Evolutionary conservation across 768 basidiomycete genomes (phyloP), one percentile per base, ranked within the genome.

Genomic region (Lactarius sanguifluus): DNA sequence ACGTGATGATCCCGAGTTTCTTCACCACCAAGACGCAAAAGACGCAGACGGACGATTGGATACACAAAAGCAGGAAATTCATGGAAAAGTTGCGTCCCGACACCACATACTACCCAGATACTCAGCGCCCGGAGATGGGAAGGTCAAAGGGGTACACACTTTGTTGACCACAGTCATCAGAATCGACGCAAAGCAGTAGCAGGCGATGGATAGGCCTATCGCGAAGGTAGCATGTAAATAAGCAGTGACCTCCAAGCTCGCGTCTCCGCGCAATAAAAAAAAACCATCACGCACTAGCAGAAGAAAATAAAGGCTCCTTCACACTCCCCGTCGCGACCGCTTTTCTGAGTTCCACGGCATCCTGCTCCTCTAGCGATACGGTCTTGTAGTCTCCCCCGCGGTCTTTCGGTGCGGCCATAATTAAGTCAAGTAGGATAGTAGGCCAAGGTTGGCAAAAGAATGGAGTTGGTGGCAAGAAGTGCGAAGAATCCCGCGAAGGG

Each of bases 101-200:
- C 8, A 98, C 96, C 64, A 98, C 94, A 71, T 91, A 98, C 92
- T 98, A 72, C 13, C 23, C 25, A 25, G 5, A 43, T 7, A 30
- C 28, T 70, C 56, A 59, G 60, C 45, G 28, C 30, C 34, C 20
- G 18, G 23, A 57, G 36, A 45, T 41, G 9, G 1, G 1, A 36
- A 34, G 34, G 18, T 1, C 4, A 30, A 1, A 1, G 10, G 18
- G 30, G 28, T 16, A 70, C 80, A 64, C 68, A 94, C 96, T 83
- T 98, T 98, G 81, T 98, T 98, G 69, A 96, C 86, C 55, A 98
- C 83, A 0, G 97, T 99, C 97, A 99, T 99, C 57, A 96, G 77
- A 70, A 98, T 96, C 1, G 92, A 94, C 1, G 96, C 93, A 16
- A 91, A 66, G 74, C 97, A 98, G 76, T 98, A 98, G 73, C 90